phyloP scores from a whole-genome alignment of 1,284 basidiomycete species.

The Microbotryum violaceum region DNA sequence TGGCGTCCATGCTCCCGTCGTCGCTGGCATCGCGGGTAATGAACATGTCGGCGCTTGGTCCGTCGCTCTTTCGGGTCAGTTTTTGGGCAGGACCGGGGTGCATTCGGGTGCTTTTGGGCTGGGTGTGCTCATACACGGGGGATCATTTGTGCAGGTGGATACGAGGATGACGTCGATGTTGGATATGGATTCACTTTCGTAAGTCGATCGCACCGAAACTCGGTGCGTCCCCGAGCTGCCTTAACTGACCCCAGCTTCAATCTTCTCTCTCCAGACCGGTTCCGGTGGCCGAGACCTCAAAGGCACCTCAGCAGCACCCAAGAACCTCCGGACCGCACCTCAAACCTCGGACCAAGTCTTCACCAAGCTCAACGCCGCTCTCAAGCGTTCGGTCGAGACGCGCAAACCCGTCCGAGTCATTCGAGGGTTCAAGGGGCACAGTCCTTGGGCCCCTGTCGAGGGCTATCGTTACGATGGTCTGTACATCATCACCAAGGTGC shows the following conservation, averaged over 20 bases:
- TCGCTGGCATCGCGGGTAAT: slow-evolving; percentile 64
- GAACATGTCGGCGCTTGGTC: slow-evolving; percentile 60
- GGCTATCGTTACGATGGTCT: slow-evolving; percentile 77
- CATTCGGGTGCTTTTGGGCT: too few relatives aligned
- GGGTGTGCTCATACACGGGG: too few relatives aligned
- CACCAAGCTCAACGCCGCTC: slow-evolving; percentile 60
- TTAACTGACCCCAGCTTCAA: background rate
- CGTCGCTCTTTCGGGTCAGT: slow-evolving; percentile 52
- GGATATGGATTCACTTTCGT: slow-evolving; percentile 66
- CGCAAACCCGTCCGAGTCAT: slow-evolving; percentile 71
- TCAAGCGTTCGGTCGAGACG: slow-evolving; percentile 59
- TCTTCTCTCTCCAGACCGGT: slow-evolving; percentile 34
- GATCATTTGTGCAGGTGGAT: slow-evolving; percentile 49
- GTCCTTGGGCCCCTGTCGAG: slow-evolving; percentile 25
- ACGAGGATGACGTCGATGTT: slow-evolving; percentile 72
- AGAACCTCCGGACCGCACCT: slow-evolving; percentile 69
- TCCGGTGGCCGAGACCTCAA: slow-evolving; percentile 68
- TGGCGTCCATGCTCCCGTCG: slow-evolving; percentile 51
- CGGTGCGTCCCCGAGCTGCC: slow-evolving; percentile 31
- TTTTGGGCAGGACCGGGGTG: too few relatives aligned
- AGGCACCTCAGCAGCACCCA: slow-evolving; percentile 15
- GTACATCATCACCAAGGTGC: slow-evolving; percentile 54
- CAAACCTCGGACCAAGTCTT: slow-evolving; percentile 72
- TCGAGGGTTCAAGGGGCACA: slow-evolving; percentile 65
- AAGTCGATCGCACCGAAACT: slow-evolving; percentile 2